Conservation (phyloP, 106 monocot genomes). For the Acanthochlamys bracteata region DNA sequence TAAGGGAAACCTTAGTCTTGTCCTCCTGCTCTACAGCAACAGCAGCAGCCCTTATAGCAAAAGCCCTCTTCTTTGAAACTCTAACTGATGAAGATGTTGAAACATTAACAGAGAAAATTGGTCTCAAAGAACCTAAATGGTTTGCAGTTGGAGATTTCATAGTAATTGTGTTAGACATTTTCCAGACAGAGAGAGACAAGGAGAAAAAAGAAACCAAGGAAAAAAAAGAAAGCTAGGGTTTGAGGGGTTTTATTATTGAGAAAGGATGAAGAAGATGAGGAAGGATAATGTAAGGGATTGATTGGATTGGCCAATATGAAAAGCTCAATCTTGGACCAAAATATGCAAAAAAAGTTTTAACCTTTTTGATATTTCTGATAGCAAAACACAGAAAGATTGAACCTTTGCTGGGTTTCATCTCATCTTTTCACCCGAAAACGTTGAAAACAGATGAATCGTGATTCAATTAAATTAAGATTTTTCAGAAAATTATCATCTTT, state of each 20-base stretch:
- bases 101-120: background rate
- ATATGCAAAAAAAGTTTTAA: background rate
- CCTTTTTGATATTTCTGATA: background rate
- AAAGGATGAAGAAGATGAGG: background rate
- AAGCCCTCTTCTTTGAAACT: conserved; percentile 1
- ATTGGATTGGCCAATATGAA: background rate
- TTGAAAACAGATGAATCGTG: too few species aligned
- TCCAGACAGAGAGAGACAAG: too few species aligned
- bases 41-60: conserved; percentile 36
- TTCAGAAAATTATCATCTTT: too few species aligned
- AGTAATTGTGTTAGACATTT: background rate
- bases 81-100: background rate
- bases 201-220: background rate
- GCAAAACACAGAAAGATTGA: too few species aligned
- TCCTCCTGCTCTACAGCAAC: conserved; percentile 64
- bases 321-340: too few species aligned
- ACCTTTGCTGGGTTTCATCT: too few species aligned
- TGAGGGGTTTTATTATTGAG: background rate
- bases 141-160: background rate
- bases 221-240: background rate
- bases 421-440: too few species aligned
- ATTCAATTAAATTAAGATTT: too few species aligned
- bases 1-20: conserved; percentile 55
- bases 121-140: background rate
- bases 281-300: background rate